Evolutionary conservation across 805 yeast genomes (phyloP), one percentile per base, ranked within the genome.

Genomic region (Lipomyces anomalus): DNA sequence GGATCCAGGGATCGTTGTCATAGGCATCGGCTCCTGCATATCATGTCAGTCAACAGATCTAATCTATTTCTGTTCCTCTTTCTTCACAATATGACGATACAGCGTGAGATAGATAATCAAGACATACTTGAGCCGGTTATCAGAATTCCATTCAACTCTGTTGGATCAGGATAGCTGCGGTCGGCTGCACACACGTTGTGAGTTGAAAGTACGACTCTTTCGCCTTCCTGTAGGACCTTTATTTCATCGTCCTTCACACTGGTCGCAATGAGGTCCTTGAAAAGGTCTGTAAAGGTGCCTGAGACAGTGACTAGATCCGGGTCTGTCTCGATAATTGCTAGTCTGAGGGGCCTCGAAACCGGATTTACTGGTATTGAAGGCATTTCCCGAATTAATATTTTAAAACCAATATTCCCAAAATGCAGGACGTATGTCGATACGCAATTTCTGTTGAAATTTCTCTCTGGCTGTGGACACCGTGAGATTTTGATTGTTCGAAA

Each of bases 321-420:
- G 43, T 66, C 70, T 16, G 68, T 53, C 47, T 66, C 68, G 24
- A 66, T 53, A n/a, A 66, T 61, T 11, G 67, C 67, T 7, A 56
- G 34, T 7, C 11, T 26, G 30, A 26, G n/a, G n/a, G n/a, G n/a
- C n/a, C n/a, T n/a, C n/a, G n/a, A n/a, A n/a, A n/a, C n/a, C n/a
- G n/a, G n/a, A n/a, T n/a, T n/a, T n/a, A n/a, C n/a, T n/a, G n/a
- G n/a, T n/a, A n/a, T n/a, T n/a, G n/a, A n/a, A n/a, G n/a, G n/a
- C n/a, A n/a, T n/a, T n/a, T n/a, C n/a, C n/a, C n/a, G n/a, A n/a
- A n/a, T n/a, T n/a, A n/a, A n/a, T n/a, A n/a, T n/a, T n/a, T n/a
- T n/a, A n/a, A n/a, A n/a, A n/a, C n/a, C n/a, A n/a, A n/a, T n/a
- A n/a, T n/a, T n/a, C n/a, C n/a, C n/a, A n/a, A n/a, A n/a, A n/a